Evolutionary conservation across 805 yeast species (phyloP).

Genomic region (Hanseniaspora jakobsenii): DNA sequence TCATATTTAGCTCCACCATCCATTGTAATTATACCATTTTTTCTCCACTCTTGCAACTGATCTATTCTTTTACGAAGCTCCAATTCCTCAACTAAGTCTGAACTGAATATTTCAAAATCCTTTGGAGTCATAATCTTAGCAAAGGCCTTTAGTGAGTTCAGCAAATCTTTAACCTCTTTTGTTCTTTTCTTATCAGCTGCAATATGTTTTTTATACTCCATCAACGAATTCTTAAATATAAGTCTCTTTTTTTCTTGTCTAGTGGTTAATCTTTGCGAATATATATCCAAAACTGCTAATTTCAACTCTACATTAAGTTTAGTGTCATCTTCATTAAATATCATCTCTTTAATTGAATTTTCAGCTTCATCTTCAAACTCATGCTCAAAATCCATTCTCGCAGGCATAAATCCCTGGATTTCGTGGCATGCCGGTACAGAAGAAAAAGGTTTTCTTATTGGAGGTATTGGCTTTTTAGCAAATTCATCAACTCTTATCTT

Average conservation of each 20-base stretch:
- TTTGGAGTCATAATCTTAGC: conserved; percentile 67
- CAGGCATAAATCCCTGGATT: conserved; percentile 97
- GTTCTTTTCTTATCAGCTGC: conserved; percentile 72
- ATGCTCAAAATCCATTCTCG: conserved; percentile 88
- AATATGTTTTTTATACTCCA: conserved; percentile 75
- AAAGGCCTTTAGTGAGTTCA: conserved; percentile 63
- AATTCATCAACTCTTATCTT: conserved; percentile 62
- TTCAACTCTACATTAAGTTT: conserved; percentile 82
- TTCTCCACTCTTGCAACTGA: conserved; percentile 87
- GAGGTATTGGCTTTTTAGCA: conserved; percentile 63
- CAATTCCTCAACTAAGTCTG: conserved; percentile 65
- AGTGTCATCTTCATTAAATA: conserved; percentile 86
- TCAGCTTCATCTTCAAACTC: conserved; percentile 98
- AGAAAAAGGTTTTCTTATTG: conserved; percentile 77
- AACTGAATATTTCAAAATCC: conserved; percentile 66
- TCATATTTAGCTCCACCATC: conserved; percentile 80
- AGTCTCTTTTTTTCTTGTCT: conserved; percentile 88
- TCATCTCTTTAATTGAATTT: conserved; percentile 84
- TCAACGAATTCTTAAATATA: conserved; percentile 58
- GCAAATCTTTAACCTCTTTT: conserved; percentile 80
- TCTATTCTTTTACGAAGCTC: conserved; percentile 69
- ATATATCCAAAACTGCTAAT: conserved; percentile 74
- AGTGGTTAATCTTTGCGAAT: conserved; percentile 75
- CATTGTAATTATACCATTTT: conserved; percentile 71
- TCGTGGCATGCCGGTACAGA: conserved; percentile 95